A percentile compares a stretch with the other conserved stretches of the same genome.
Conservation (phyloP, 805 yeast genomes). For the Kockiozyma suomiensis region DNA sequence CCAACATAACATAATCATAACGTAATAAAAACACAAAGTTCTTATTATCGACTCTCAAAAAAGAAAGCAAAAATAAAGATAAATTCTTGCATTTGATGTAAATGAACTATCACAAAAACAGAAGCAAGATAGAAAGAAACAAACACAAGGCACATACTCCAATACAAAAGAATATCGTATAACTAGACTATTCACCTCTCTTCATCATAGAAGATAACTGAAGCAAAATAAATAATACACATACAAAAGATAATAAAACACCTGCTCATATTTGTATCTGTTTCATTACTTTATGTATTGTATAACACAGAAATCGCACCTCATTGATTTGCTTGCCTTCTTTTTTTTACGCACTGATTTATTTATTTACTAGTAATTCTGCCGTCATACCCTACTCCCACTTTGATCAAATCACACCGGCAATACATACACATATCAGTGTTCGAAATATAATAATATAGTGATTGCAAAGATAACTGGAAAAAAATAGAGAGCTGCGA, state of each 20-base stretch:
- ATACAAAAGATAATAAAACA: too few species aligned
- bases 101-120: too few species aligned
- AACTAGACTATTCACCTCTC: too few species aligned
- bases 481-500: not conserved
- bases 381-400: not conserved
- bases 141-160: too few species aligned
- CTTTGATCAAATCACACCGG: not conserved
- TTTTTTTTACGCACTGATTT: not conserved
- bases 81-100: too few species aligned
- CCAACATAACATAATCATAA: not conserved
- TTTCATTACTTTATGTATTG: not conserved
- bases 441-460: not conserved
- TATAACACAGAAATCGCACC: not conserved
- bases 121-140: too few species aligned
- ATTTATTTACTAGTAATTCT: not conserved
- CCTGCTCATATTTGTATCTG: too few species aligned
- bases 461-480: not conserved
- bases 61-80: too few species aligned
- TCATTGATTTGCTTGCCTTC: not conserved
- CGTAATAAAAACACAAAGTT: not conserved
- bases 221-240: too few species aligned
- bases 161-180: too few species aligned
- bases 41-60: too few species aligned
- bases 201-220: too few species aligned
- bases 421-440: not conserved